Percentiles rank a stretch among this genome's conserved stretches.
Evolutionary conservation across 2,329 filamentous ascomycete species (phyloP).

Genomic region (Claviceps lovelessii): DNA sequence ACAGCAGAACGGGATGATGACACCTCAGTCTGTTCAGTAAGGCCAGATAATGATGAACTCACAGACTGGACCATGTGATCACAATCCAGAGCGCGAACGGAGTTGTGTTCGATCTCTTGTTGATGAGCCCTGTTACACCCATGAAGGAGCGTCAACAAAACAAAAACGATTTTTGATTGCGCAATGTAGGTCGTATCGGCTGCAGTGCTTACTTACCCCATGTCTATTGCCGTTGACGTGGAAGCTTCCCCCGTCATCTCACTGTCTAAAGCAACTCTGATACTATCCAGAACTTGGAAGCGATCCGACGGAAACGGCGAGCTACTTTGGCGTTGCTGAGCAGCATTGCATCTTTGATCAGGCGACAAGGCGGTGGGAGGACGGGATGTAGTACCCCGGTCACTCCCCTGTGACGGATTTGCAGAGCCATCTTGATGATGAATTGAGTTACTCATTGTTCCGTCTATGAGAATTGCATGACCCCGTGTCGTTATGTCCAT

Average conservation of each 20-base stretch:
- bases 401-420: slow-evolving; percentile 5
- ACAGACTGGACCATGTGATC: slow-evolving; percentile 25
- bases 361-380: not conserved
- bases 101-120: slow-evolving; percentile 8
- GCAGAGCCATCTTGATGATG: not conserved
- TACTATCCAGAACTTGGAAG: slow-evolving; percentile 6
- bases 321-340: slow-evolving; percentile 19
- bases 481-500: slow-evolving; percentile 3
- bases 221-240: slow-evolving; percentile 10
- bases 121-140: slow-evolving; percentile 3
- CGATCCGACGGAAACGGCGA: slow-evolving; percentile 14
- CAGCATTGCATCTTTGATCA: not conserved
- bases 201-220: slow-evolving; percentile 19
- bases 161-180: not conserved
- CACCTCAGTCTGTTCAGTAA: slow-evolving; percentile 41
- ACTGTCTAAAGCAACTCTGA: slow-evolving; percentile 11
- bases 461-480: not conserved
- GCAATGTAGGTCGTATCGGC: not conserved
- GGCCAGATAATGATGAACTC: slow-evolving; percentile 36
- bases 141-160: not conserved
- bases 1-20: slow-evolving; percentile 35
- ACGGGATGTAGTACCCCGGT: slow-evolving; percentile 1
- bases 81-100: slow-evolving; percentile 7
- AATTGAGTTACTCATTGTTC: not conserved
- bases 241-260: slow-evolving; percentile 12